phyloP scores from a whole-genome alignment of 1,284 basidiomycete species.

The Pascua guehoae region DNA sequence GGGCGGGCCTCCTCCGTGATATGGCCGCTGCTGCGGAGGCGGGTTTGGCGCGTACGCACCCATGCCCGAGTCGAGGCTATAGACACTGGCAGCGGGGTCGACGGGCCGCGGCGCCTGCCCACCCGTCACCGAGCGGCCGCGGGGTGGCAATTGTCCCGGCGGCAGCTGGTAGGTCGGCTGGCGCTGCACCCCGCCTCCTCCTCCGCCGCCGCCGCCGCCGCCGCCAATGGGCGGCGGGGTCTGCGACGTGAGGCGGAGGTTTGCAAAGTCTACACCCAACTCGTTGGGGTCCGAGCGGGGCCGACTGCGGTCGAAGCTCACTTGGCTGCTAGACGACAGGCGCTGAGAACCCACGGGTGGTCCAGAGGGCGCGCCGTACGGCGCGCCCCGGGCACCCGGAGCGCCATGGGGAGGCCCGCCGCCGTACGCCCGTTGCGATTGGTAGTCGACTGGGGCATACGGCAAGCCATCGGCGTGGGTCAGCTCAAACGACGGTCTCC shows the following conservation, averaged over 20 bases:
- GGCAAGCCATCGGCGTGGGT: slow-evolving; percentile 15
- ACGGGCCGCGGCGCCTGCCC: slow-evolving; percentile 11
- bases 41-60: slow-evolving; percentile 29
- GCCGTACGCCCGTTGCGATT: slow-evolving; percentile 10
- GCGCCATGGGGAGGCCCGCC: neutral
- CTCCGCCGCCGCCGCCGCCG: too few relatives aligned
- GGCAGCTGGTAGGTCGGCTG: slow-evolving; percentile 17
- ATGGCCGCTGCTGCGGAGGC: neutral
- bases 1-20: slow-evolving; percentile 3
- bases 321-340: too few relatives aligned
- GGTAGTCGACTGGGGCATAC: slow-evolving; percentile 43
- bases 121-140: slow-evolving; percentile 19
- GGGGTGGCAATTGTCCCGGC: neutral
- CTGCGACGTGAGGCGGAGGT: slow-evolving; percentile 28
- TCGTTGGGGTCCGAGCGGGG: slow-evolving; percentile 17
- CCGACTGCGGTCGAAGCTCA: too few relatives aligned
- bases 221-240: neutral
- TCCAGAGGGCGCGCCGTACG: too few relatives aligned
- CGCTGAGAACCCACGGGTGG: too few relatives aligned
- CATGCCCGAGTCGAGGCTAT: slow-evolving; percentile 46
- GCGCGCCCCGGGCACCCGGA: too few relatives aligned
- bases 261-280: slow-evolving; percentile 27
- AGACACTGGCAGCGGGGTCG: slow-evolving; percentile 43
- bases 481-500: too few relatives aligned
- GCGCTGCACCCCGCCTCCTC: slow-evolving; percentile 1